A percentile compares a stretch with the other conserved stretches of the same genome.
These are phyloP conservation scores for Coemansia pectinata DNA, from an alignment of 192 early-diverging fungal genomes.

Conservation along the genomic window DNA sequence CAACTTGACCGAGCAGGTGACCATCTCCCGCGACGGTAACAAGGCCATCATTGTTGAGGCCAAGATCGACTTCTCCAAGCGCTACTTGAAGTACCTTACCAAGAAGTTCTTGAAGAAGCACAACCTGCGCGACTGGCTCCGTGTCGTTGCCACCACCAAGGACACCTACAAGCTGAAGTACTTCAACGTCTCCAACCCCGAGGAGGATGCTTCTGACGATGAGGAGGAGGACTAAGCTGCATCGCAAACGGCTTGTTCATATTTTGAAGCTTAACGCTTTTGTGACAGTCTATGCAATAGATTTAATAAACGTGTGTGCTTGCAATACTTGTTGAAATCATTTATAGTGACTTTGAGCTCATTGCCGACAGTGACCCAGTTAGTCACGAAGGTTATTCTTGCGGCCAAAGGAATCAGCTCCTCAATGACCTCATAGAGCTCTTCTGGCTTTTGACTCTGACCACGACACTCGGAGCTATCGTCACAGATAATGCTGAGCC, in stretches of 20 bases:
- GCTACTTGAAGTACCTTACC: constrained; percentile 99
- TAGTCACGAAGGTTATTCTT: constrained; percentile 94
- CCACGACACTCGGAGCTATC: constrained; percentile 77
- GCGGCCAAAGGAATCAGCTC: constrained; percentile 90
- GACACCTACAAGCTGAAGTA: constrained; percentile 93
- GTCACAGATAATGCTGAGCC: constrained; percentile 24
- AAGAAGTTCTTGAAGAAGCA: constrained; percentile 99
- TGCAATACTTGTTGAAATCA: background rate
- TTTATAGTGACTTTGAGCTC: constrained; percentile 62
- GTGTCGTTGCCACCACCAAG: constrained; percentile 89
- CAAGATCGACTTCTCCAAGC: constrained; percentile 87
- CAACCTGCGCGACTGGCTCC: constrained; percentile 97
- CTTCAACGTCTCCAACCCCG: constrained; percentile 62
- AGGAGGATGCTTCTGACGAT: constrained; percentile 32
- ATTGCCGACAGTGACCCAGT: constrained; percentile 97
- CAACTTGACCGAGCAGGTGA: constrained; percentile 87
- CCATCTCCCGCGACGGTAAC: constrained; percentile 76
- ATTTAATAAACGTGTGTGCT: background rate
- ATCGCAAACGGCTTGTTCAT: constrained; percentile 2
- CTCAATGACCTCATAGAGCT: constrained; percentile 94
- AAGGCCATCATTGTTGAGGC: constrained; percentile 77
- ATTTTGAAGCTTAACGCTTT: background rate
- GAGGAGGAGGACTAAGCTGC: constrained; percentile 49
- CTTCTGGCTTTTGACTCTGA: constrained; percentile 96
- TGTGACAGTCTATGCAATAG: constrained; percentile 6